These are phyloP conservation scores for Globisporangium polare DNA, from an alignment of 352 stramenopile genomes.

Conservation along the genomic window DNA sequence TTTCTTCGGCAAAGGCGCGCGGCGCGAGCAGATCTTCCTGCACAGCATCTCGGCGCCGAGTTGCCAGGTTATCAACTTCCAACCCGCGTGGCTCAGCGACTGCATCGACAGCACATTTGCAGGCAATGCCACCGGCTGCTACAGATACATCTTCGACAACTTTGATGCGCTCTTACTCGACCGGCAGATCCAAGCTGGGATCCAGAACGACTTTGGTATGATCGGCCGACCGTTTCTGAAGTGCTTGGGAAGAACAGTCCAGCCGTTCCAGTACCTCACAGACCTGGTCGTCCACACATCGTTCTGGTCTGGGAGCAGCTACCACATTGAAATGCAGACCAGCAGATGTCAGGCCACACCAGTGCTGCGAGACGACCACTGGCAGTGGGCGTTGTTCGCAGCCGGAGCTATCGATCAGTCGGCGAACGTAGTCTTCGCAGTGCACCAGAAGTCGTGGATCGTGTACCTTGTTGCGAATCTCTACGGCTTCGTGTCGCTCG, in stretches of 20 bases:
- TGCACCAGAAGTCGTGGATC: conserved; percentile 26
- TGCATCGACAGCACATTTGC: conserved; percentile 16
- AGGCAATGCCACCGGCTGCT: conserved; percentile 23
- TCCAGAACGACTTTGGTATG: conserved; percentile 33
- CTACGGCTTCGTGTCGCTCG: conserved; percentile 41
- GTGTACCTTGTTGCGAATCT: conserved; percentile 19
- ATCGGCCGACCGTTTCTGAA: conserved; percentile 39
- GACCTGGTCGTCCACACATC: conserved; percentile 50
- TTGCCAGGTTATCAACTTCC: conserved; percentile 36
- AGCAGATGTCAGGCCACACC: conserved; percentile 40
- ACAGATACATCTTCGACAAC: conserved; percentile 45
- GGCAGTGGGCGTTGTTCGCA: conserved; percentile 41
- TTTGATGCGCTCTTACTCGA: conserved; percentile 32
- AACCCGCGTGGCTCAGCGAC: conserved; percentile 25
- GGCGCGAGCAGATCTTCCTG: conserved; percentile 28
- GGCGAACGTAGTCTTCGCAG: conserved; percentile 34
- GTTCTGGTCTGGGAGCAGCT: conserved; percentile 44
- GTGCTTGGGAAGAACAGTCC: conserved; percentile 30
- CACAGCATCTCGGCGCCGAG: conserved; percentile 38
- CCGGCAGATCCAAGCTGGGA: conserved; percentile 27
- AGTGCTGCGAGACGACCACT: conserved; percentile 28
- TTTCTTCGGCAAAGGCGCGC: conserved; percentile 32
- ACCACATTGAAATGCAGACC: conserved; percentile 43
- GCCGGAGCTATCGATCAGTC: conserved; percentile 30
- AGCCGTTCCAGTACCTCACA: conserved; percentile 45